Evolutionary conservation across 176 grass and related monocot species (phyloP), one percentile per base, ranked within the genome.

Genomic region (Lolium multiflorum): DNA sequence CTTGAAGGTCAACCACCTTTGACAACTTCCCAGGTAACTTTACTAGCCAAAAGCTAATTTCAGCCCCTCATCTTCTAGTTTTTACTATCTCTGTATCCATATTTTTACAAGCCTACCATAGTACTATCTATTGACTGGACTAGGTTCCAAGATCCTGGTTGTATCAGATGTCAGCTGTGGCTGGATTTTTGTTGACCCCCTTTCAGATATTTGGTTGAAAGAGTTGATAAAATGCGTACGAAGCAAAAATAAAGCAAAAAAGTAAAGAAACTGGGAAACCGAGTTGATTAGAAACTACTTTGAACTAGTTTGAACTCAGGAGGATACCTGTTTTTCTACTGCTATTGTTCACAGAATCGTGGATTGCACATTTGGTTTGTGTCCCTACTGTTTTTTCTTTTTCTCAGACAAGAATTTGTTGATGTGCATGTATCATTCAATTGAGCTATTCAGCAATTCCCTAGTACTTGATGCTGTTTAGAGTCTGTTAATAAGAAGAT

Each of bases 1-100:
- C 83, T 94, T n/a, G 88, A 97, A 71, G 94, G 90, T 11, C 94
- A 97, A 76, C 81, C 76, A 77, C 68, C 61, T 74, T 69, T 97
- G 50, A 97, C 85, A 63, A 97, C 87, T 65, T 87, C 84, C 64
- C 87, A 84, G 89, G 94, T 95, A 82, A 84, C 31, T 81, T 73
- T 24, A 60, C 16, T 48, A 74, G 0, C 3, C 9, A 6, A 69
- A 69, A 87, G 48, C 44, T 64, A 39, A 55, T 54, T 64, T 67
- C 51, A 44, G 62, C 44, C 25, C 26, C 58, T 46, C 73, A 51
- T 25, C 62, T 74, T 51, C 12, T 54, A 81, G 17, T 71, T 65
- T 75, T 17, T 7, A 51, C 18, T 51, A 76, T 76, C 48, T 11
- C 24, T 4, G 8, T 35, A 20, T 76, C 55, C 49, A 25, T 75